A percentile compares a stretch with the other conserved stretches of the same genome.
These are phyloP conservation scores for Neofusicoccum cordaticola DNA, from an alignment of 2,329 filamentous ascomycete species.

Conservation along the genomic window DNA sequence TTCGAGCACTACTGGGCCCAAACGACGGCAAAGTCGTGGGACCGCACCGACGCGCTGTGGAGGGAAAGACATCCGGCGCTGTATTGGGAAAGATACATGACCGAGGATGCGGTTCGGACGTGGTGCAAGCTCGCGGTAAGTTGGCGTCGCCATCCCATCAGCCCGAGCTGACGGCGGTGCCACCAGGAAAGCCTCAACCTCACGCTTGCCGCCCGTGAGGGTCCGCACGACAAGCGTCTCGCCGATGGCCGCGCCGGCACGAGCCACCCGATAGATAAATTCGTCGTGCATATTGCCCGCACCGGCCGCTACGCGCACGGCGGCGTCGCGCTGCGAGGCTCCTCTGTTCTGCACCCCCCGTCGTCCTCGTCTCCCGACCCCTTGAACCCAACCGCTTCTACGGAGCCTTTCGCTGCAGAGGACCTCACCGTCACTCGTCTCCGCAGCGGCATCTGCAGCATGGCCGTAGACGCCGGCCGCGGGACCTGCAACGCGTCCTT, in stretches of 20 bases:
- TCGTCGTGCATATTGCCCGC: slow-evolving; percentile 5
- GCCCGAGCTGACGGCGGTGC: too few relatives aligned
- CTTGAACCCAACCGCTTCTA: too few relatives aligned
- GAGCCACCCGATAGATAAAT: neutral
- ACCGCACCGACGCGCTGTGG: neutral
- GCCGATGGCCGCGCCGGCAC: neutral
- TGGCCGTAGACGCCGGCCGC: neutral
- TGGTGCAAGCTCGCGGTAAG: slow-evolving; percentile 11
- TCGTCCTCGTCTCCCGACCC: neutral
- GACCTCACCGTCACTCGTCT: neutral
- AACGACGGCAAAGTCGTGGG: neutral
- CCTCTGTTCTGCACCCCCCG: neutral
- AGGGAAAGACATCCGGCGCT: neutral
- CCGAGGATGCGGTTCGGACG: neutral
- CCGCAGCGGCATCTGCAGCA: neutral
- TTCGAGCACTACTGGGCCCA: neutral
- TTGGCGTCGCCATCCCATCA: neutral
- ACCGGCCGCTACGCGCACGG: neutral
- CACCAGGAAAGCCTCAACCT: neutral
- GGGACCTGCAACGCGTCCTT: neutral
- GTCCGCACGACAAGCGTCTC: neutral
- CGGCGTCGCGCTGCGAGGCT: neutral
- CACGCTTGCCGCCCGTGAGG: slow-evolving; percentile 4
- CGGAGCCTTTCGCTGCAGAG: neutral
- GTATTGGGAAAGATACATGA: slow-evolving; percentile 12